These are phyloP conservation scores for Diaporthe sp. DNA, from an alignment of 2,329 filamentous ascomycete genomes.

Conservation along the genomic window DNA sequence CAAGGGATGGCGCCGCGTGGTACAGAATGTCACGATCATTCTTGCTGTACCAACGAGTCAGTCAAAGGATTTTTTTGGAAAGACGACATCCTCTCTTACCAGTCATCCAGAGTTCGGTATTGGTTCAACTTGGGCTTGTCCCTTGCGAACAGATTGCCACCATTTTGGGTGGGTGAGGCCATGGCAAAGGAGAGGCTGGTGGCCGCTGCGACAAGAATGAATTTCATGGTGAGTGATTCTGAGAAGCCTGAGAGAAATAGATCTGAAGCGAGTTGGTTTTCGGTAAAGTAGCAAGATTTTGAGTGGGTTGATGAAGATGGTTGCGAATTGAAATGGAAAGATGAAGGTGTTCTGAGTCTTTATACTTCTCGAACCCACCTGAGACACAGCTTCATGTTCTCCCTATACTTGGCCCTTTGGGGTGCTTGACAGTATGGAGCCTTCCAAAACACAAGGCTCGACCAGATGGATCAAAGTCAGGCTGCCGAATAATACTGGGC, in stretches of 20 bases:
- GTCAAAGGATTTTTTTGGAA: not conserved
- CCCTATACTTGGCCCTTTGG: too few species aligned
- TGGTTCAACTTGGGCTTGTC: conserved; percentile 8
- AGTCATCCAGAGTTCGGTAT: conserved; percentile 6
- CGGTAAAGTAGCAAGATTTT: fast-evolving
- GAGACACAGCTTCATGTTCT: too few species aligned
- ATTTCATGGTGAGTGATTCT: not conserved
- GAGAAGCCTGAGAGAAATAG: too few species aligned
- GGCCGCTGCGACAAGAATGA: not conserved
- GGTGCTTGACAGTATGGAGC: too few species aligned
- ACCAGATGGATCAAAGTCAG: not conserved
- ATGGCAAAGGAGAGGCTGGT: not conserved
- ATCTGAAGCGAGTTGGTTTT: not conserved
- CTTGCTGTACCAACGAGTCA: not conserved
- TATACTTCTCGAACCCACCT: not conserved
- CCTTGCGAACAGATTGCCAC: not conserved
- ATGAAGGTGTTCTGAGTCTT: not conserved
- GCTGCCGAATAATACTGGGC: not conserved
- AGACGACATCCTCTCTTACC: not conserved
- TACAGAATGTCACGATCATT: conserved; percentile 1
- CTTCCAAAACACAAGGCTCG: not conserved
- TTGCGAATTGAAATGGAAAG: not conserved
- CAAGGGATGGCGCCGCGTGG: not conserved
- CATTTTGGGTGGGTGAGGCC: not conserved
- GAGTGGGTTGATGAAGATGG: not conserved